These are phyloP conservation scores for Tarenaya hassleriana DNA, from an alignment of 345 rosid genomes.

Conservation along the genomic window DNA sequence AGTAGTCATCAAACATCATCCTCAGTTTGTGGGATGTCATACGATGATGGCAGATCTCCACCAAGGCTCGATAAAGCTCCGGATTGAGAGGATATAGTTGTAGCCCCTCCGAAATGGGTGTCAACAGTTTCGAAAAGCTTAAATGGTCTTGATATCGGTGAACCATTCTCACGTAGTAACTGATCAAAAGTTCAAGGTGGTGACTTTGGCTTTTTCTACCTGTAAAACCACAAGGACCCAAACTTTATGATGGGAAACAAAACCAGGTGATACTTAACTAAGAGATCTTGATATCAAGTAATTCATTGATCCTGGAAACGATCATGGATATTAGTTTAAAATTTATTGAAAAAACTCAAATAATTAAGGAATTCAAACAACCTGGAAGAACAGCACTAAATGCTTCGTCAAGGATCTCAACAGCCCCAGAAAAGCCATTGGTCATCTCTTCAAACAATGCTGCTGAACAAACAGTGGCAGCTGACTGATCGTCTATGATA, in stretches of 20 bases:
- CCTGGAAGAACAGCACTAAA: slow-evolving; percentile 86
- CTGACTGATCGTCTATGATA: slow-evolving; percentile 58
- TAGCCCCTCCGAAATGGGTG: slow-evolving; percentile 59
- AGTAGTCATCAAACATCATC: slow-evolving; percentile 56
- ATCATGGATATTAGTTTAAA: slow-evolving; percentile 10
- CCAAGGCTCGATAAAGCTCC: slow-evolving; percentile 50
- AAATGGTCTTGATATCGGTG: slow-evolving; percentile 56
- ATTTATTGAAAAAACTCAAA: slow-evolving; percentile 4
- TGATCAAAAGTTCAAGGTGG: slow-evolving; percentile 59
- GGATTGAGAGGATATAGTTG: slow-evolving; percentile 70
- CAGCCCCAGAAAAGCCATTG: slow-evolving; percentile 52
- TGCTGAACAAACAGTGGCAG: slow-evolving; percentile 69
- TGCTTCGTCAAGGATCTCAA: slow-evolving; percentile 59
- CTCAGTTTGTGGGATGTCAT: slow-evolving; percentile 79
- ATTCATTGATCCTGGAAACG: slow-evolving; percentile 9
- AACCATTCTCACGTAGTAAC: slow-evolving; percentile 58
- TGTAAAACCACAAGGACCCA: slow-evolving; percentile 27
- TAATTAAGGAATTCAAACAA: slow-evolving; percentile 21
- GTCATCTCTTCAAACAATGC: slow-evolving; percentile 85
- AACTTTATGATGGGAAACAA: slow-evolving; percentile 1
- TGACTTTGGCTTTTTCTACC: slow-evolving; percentile 71
- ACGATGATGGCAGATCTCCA: slow-evolving; percentile 62
- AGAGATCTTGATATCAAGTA: no score
- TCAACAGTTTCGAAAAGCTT: slow-evolving; percentile 61
- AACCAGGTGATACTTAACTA: slow-evolving; percentile 9